A percentile compares a stretch with the other conserved stretches of the same genome.
These are phyloP conservation scores for Cordia subcordata DNA, from an alignment of 257 asterid genomes.

Conservation along the genomic window DNA sequence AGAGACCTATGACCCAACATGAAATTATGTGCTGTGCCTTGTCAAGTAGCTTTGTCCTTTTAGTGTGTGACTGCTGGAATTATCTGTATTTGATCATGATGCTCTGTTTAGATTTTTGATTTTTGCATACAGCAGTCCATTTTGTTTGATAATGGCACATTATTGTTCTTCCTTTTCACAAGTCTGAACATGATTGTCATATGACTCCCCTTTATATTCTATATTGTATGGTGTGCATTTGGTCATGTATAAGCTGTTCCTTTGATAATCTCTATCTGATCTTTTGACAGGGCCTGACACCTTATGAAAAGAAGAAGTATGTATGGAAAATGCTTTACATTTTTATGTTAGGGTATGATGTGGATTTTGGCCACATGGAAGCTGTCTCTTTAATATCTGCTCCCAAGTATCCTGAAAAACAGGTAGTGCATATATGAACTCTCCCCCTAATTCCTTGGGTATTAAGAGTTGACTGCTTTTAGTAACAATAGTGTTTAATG, in stretches of 20 bases:
- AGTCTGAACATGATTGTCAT: too few relatives aligned
- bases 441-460: neutral
- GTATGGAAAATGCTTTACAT: conserved; percentile 99
- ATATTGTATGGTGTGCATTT: too few relatives aligned
- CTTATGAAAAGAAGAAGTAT: conserved; percentile 94
- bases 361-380: conserved; percentile 99
- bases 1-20: too few relatives aligned
- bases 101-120: too few relatives aligned
- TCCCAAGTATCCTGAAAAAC: conserved; percentile 99
- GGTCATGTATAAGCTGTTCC: neutral
- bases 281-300: conserved; percentile 71
- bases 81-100: too few relatives aligned
- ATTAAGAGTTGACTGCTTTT: neutral
- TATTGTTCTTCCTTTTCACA: too few relatives aligned
- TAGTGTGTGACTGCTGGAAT: too few relatives aligned
- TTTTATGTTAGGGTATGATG: conserved; percentile 97
- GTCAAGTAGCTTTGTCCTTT: too few relatives aligned
- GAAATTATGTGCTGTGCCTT: too few relatives aligned
- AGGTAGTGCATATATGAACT: conserved; percentile 41
- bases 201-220: too few relatives aligned
- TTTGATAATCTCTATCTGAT: neutral
- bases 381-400: conserved; percentile 98
- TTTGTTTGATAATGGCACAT: too few relatives aligned
- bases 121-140: too few relatives aligned
- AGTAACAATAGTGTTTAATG: neutral